Evolutionary conservation across 768 basidiomycete genomes (phyloP).

Genomic region (Pulveroboletus sp.): DNA sequence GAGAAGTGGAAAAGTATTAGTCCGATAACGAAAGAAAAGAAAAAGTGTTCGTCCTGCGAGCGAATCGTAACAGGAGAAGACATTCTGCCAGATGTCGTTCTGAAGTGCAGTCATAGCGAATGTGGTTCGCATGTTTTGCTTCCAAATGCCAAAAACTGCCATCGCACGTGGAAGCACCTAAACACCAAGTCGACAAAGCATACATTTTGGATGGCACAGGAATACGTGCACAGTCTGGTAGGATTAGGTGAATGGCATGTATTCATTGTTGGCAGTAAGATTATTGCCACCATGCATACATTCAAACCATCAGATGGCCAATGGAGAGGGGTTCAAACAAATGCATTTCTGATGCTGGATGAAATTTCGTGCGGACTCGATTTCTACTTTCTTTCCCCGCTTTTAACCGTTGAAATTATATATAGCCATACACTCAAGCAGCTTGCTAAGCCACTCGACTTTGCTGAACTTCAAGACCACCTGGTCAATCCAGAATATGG

Average conservation of each 20-base stretch:
- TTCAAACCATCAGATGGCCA: background rate
- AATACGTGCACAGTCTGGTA: background rate
- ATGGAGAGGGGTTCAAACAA: background rate
- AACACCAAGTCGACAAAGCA: no score
- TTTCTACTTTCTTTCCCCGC: no score
- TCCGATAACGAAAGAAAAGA: no score
- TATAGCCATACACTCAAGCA: no score
- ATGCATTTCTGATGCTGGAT: background rate
- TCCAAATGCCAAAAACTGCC: background rate
- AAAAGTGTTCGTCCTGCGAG: no score
- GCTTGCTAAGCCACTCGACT: no score
- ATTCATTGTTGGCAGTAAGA: background rate
- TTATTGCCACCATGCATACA: background rate
- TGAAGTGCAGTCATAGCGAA: background rate
- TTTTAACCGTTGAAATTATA: no score
- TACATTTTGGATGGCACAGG: background rate
- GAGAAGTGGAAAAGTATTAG: no score
- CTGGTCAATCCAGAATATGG: background rate
- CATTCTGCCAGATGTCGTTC: background rate
- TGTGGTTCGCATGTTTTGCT: background rate
- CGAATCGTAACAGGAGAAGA: no score
- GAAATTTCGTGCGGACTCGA: background rate
- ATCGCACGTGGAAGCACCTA: background rate
- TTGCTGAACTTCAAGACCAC: background rate
- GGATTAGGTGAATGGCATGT: background rate